phyloP scores from a whole-genome alignment of 805 yeast genomes.

The Saccharomycopsis guyanensis region DNA sequence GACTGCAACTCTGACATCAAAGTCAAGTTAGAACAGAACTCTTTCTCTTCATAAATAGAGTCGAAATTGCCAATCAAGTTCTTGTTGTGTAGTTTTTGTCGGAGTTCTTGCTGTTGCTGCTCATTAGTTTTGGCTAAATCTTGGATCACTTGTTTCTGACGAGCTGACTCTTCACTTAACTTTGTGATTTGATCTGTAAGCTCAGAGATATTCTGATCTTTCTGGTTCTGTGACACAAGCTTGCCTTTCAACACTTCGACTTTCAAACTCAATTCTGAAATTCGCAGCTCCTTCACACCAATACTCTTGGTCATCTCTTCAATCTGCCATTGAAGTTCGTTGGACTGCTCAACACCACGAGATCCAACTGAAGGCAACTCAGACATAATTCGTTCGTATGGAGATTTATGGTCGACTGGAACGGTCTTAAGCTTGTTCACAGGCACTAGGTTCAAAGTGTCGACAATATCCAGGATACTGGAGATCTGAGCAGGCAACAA shows the following conservation, averaged over 20 bases:
- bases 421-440: neutral
- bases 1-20: constrained; percentile 14
- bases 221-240: constrained; percentile 1
- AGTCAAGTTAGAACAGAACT: constrained; percentile 9
- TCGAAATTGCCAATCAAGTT: constrained; percentile 11
- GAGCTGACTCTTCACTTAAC: neutral
- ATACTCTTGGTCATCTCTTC: neutral
- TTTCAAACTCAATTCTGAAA: constrained; percentile 4
- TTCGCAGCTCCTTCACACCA: constrained; percentile 3
- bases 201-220: constrained; percentile 1
- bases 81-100: constrained; percentile 6
- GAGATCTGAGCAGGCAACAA: neutral
- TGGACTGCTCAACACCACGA: neutral
- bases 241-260: constrained; percentile 10
- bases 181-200: neutral
- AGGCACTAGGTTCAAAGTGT: neutral
- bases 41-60: constrained; percentile 15
- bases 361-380: neutral
- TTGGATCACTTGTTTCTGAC: neutral
- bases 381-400: neutral
- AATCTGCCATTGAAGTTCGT: neutral
- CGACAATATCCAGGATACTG: neutral
- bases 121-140: constrained; percentile 2
- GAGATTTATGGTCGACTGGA: neutral
- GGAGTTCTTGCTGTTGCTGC: constrained; percentile 3